Conservation (phyloP, 2,329 filamentous ascomycete species). For the Coniosporium tulheliwenetii region DNA sequence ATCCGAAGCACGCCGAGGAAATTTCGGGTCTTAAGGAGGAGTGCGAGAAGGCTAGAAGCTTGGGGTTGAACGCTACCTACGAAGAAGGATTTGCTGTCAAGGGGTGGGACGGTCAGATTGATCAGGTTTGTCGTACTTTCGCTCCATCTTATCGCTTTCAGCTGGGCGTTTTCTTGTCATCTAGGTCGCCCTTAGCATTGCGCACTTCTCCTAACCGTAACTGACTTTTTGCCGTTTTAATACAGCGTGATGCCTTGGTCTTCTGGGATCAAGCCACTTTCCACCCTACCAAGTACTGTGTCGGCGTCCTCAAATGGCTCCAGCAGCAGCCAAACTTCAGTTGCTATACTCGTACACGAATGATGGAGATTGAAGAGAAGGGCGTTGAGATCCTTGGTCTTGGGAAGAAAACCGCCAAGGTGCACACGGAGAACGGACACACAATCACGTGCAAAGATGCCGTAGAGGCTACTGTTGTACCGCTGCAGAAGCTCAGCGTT, state of each 20-base stretch:
- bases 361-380: slow-evolving; percentile 31
- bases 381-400: slow-evolving; percentile 29
- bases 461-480: slow-evolving; percentile 39
- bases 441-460: slow-evolving; percentile 32
- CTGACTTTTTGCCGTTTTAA: no score
- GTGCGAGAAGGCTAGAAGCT: slow-evolving; percentile 23
- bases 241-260: slow-evolving; percentile 34
- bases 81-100: slow-evolving; percentile 29
- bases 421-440: slow-evolving; percentile 30
- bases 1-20: slow-evolving; percentile 29
- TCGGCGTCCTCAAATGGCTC: slow-evolving; percentile 36
- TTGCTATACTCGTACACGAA: slow-evolving; percentile 36
- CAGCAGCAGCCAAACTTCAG: slow-evolving; percentile 35
- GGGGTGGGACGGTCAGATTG: slow-evolving; percentile 35
- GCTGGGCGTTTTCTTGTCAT: no score
- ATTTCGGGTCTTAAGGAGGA: slow-evolving; percentile 30
- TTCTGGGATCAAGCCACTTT: slow-evolving; percentile 36
- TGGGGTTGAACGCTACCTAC: slow-evolving; percentile 29
- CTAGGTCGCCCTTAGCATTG: no score
- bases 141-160: no score
- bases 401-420: slow-evolving; percentile 28
- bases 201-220: no score
- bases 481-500: slow-evolving; percentile 38
- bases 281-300: slow-evolving; percentile 40
- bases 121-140: slow-evolving; percentile 8